phyloP scores from a whole-genome alignment of 2,329 filamentous ascomycete species.

The Ascochyta viciae-villosae region DNA sequence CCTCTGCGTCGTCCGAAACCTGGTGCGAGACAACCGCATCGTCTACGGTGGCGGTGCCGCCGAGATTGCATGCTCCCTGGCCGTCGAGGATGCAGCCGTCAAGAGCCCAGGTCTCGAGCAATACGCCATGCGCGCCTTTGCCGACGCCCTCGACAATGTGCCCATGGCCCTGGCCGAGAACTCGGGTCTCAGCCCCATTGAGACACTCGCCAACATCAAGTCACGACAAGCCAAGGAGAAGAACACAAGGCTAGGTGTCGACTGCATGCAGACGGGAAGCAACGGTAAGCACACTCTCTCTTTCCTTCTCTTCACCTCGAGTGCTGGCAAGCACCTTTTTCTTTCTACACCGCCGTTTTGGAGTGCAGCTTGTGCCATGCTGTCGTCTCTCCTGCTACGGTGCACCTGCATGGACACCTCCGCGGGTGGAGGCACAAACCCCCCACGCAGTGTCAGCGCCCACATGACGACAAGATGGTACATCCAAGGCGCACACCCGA shows the following conservation, averaged over 20 bases:
- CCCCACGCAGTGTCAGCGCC: slow-evolving; percentile 6
- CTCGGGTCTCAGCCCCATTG: slow-evolving; percentile 93
- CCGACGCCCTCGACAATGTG: slow-evolving; percentile 90
- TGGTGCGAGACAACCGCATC: slow-evolving; percentile 94
- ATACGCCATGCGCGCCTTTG: slow-evolving; percentile 98
- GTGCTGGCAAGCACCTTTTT: slow-evolving; percentile 3
- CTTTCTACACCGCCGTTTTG: slow-evolving; percentile 1
- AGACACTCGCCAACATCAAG: slow-evolving; percentile 93
- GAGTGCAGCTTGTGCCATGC: not conserved
- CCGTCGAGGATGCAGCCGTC: slow-evolving; percentile 92
- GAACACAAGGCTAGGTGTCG: slow-evolving; percentile 82
- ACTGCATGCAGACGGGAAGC: slow-evolving; percentile 95
- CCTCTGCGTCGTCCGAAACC: slow-evolving; percentile 94
- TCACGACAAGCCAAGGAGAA: slow-evolving; percentile 92
- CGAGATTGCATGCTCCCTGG: slow-evolving; percentile 95
- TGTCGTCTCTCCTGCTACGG: not conserved
- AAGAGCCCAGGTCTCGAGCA: slow-evolving; percentile 98
- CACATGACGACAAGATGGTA: slow-evolving; percentile 6
- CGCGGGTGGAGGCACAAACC: not conserved
- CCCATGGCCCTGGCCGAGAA: slow-evolving; percentile 98
- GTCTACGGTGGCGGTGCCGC: slow-evolving; percentile 97
- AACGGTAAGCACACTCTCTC: slow-evolving; percentile 66
- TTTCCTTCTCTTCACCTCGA: not conserved
- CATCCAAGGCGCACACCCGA: slow-evolving; percentile 3
- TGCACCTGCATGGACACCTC: not conserved